Percentiles rank a stretch among this genome's conserved stretches.
phyloP scores from a whole-genome alignment of 768 basidiomycete genomes.

The Lepiota brunneoincarnata region DNA sequence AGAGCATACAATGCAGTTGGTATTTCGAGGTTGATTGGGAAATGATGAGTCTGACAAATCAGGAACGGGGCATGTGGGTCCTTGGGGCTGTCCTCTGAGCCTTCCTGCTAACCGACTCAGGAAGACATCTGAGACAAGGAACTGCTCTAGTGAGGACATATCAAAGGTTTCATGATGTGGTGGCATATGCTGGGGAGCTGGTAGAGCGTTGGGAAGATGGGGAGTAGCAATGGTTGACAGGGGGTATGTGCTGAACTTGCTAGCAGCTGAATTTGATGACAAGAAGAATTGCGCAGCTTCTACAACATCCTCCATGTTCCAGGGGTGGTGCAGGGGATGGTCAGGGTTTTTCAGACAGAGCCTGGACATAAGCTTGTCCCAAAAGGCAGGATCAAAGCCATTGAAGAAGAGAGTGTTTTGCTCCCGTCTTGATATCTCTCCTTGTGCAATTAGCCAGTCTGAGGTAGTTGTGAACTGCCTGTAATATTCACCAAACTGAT shows the following conservation, averaged over 20 bases:
- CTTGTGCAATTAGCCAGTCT: background rate
- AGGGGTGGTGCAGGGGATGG: constrained; percentile 15
- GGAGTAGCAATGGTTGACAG: background rate
- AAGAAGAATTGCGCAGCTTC: constrained; percentile 2
- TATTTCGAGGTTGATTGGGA: background rate
- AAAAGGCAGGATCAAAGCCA: constrained; percentile 10
- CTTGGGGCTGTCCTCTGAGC: background rate
- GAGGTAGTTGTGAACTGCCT: background rate
- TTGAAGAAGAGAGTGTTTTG: background rate
- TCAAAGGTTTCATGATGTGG: background rate
- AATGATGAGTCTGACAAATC: background rate
- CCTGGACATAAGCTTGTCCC: background rate
- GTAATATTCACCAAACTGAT: constrained; percentile 12
- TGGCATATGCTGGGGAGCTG: background rate
- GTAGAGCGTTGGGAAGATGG: no score
- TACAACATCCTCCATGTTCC: constrained; percentile 1
- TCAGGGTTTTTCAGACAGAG: background rate
- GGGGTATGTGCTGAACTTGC: background rate
- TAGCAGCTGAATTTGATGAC: background rate
- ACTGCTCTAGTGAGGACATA: background rate
- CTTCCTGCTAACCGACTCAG: background rate
- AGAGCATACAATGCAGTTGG: background rate
- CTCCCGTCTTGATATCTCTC: background rate
- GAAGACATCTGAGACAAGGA: background rate
- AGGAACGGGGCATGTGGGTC: background rate